Conservation (phyloP, 2,329 filamentous ascomycete genomes). For the Epichloe sp. region DNA sequence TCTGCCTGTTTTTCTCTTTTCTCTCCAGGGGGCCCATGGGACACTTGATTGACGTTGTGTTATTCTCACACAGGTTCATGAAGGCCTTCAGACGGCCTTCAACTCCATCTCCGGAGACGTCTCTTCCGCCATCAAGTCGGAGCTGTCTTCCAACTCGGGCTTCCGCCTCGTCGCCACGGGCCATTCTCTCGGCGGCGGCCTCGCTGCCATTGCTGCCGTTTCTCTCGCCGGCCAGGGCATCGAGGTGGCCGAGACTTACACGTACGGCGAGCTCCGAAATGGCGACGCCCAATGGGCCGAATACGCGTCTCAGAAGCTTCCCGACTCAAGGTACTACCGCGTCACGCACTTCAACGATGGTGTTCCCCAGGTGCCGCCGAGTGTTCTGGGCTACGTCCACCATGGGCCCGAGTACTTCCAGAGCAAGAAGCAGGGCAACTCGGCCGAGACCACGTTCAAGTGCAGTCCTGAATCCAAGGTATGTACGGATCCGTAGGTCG, state of each 20-base stretch:
- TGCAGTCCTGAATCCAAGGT: neutral
- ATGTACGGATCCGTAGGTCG: neutral
- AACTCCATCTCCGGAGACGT: neutral
- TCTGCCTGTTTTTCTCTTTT: too few relatives aligned
- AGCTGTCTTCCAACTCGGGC: neutral
- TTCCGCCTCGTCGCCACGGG: conserved; percentile 1
- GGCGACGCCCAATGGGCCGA: conserved; percentile 1
- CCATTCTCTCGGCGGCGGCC: conserved; percentile 1
- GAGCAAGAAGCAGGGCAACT: neutral
- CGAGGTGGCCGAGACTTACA: conserved; percentile 1
- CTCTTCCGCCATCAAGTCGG: neutral
- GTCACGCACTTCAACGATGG: conserved; percentile 3
- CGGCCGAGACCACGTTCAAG: neutral
- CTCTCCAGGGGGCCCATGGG: too few relatives aligned
- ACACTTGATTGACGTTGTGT: neutral
- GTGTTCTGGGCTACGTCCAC: neutral
- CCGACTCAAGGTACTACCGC: neutral
- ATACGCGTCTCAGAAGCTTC: neutral
- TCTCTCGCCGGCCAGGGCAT: neutral
- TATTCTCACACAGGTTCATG: neutral
- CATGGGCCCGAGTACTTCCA: conserved; percentile 2
- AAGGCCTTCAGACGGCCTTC: conserved; percentile 1
- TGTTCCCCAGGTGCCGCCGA: conserved; percentile 2
- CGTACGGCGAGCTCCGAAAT: conserved; percentile 2
- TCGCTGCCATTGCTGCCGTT: neutral